Evolutionary conservation across 306 rosid genomes (phyloP).

Genomic region (Elaeagnus macrophylla): DNA sequence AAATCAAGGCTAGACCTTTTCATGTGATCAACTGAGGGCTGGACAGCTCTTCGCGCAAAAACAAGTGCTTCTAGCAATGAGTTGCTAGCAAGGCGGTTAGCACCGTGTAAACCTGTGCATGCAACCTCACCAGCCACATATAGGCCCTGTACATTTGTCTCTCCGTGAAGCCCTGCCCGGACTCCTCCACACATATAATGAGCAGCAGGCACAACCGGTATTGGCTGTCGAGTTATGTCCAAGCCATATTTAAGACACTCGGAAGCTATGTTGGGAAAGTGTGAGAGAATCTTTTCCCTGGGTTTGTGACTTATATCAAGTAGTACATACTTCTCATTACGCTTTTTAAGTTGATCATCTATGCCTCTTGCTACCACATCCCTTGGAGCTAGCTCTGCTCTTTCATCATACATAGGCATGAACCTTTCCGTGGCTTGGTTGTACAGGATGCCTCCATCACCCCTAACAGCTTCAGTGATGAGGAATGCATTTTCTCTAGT

Average conservation of each 20-base stretch:
- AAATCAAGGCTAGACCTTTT: conserved; percentile 40
- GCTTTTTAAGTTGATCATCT: conserved; percentile 88
- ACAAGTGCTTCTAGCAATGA: conserved; percentile 97
- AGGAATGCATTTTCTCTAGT: conserved; percentile 73
- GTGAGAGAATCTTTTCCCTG: conserved; percentile 50
- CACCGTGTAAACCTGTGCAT: conserved; percentile 96
- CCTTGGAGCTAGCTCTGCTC: conserved; percentile 96
- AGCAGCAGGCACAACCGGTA: conserved; percentile 93
- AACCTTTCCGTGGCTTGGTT: conserved; percentile 82
- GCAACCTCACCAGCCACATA: conserved; percentile 96
- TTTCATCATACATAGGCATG: conserved; percentile 81
- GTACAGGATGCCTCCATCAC: conserved; percentile 85
- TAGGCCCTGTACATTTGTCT: conserved; percentile 72
- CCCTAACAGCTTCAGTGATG: conserved; percentile 84
- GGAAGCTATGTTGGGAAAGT: conserved; percentile 76
- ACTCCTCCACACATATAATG: conserved; percentile 98
- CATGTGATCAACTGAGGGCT: conserved; percentile 73
- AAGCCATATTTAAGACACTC: conserved; percentile 63
- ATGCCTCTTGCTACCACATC: conserved; percentile 96
- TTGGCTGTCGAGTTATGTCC: conserved; percentile 74
- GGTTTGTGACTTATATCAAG: conserved; percentile 90
- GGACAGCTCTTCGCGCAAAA: conserved; percentile 84
- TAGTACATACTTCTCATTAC: conserved; percentile 62
- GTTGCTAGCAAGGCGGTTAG: conserved; percentile 93
- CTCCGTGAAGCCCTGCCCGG: conserved; percentile 82